Base-by-base conservation (phyloP, 2,329 filamentous ascomycete genomes). In the Orbilia quercus region DNA sequence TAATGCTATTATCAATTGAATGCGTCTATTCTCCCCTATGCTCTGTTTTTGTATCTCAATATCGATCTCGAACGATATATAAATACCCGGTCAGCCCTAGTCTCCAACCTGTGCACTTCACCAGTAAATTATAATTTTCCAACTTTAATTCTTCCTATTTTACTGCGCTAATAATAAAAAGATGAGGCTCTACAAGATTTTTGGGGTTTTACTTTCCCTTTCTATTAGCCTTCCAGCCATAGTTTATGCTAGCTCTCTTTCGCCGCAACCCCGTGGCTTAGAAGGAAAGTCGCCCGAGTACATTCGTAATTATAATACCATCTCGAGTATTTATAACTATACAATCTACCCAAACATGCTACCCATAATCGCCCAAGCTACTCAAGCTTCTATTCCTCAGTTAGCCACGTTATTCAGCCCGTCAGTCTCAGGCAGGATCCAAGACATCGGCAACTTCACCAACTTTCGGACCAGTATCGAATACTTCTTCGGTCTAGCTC, bases 391-490 rank as follows among this genome's bases (percentile, higher is more conserved):
- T 28, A 80, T 83, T 1, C 82, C 82, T 0, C 34, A 72, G 18
- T 12, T 72, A 6, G 70, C 77, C 3, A 79, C 79, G 2, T 79
- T 83, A 31, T 83, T 84, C 77, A 78, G 75, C 66, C 60, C 78
- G 2, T 76, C 81, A 7, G 81, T 81, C 7, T 78, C 77, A 7
- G 82, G 82, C n/a, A 78, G 82, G 1, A 80, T 83, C 64, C 78
- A 80, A 20, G 82, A 82, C 2, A 75, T 83, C 7, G 82, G 82
- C 73, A 80, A 82, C 53, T 83, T 83, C 75, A 78, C 76, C 20
- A 80, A 80, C 18, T 82, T 82, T 63, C 78, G 81, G 38, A 80
- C 82, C 45, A 81, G 80, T 16, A 80, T 82, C 54, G 82, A 83
- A 77, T 82, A 82, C 76, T 72, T 72, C 53, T 72, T 59, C 38